Base-by-base conservation (phyloP, 352 stramenopile species). In the Globisporangium heterothallicum region DNA sequence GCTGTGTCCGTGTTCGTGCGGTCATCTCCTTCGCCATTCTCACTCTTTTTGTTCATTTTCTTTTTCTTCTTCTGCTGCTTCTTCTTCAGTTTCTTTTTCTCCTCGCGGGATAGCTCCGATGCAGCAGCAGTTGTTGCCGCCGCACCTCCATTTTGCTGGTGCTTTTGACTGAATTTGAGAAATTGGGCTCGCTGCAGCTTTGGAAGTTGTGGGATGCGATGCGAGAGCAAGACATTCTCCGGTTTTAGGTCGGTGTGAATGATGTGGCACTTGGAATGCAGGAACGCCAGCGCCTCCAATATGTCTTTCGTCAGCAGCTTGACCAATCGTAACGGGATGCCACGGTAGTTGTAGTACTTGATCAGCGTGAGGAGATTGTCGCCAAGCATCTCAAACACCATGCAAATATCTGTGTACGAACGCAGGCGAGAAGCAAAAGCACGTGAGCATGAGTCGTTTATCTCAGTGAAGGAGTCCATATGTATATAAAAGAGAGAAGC, bases 191-290 rank as follows among this genome's bases (percentile, higher is more conserved):
- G 80, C 27, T 72, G 68, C 40, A 94, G 67, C 30, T 75, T 75
- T 0, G 78, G 78, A 8, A 94, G 63, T 18, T 84, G 78, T 6
- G 79, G 79, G 24, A 94, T 86, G 12, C 59, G 70, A 52, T 85
- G 68, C 42, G 67, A 92, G 2, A 99, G 68, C 38, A 99, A 63
- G 19, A 99, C 92, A 68, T 99, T 99, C 71, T 99, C 97, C 0
- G 97, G 97, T 63, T 99, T 99, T 5, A 99, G 70, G 79, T 99
- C 97, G 5, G 97, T 99, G 78, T 99, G 97, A 70, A 99, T 99
- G 61, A 99, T 99, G 53, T 96, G 61, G 74, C 97, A 99, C 58
- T 98, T 88, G 43, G 84, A 46, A 66, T 99, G 97, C 13, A 99
- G 71, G 71, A 99, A 99, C 47, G 97, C 94, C 16, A 99, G 77